Conservation (phyloP, 805 yeast species). For the Cyberlindnera mississippiensis region DNA sequence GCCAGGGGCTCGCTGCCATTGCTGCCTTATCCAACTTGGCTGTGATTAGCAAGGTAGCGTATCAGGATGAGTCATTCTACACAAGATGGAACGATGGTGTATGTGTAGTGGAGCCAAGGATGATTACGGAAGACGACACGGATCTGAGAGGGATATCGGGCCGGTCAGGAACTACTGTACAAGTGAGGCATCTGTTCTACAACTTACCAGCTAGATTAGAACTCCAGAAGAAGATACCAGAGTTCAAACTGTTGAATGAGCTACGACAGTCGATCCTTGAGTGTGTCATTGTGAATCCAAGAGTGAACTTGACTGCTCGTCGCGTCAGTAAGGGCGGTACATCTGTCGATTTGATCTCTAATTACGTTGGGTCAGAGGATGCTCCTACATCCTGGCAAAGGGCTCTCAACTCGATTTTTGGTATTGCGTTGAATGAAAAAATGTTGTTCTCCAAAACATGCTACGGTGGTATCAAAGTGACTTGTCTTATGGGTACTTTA, state of each 20-base stretch:
- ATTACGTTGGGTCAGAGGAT: neutral
- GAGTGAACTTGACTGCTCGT: constrained; percentile 16
- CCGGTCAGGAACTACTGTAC: constrained; percentile 37
- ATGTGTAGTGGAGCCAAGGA: constrained; percentile 13
- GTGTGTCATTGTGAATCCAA: constrained; percentile 28
- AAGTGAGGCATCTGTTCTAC: constrained; percentile 37
- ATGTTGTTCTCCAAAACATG: neutral
- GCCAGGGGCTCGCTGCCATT: constrained; percentile 62
- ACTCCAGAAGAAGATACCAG: constrained; percentile 23
- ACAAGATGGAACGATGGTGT: constrained; percentile 10
- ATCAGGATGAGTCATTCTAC: constrained; percentile 29
- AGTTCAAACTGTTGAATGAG: constrained; percentile 25
- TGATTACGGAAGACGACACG: constrained; percentile 6
- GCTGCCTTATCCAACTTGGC: constrained; percentile 43
- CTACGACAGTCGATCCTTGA: constrained; percentile 31
- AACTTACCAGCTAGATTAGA: constrained; percentile 41
- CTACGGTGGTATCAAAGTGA: constrained; percentile 27
- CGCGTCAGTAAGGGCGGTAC: constrained; percentile 1
- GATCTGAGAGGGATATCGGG: constrained; percentile 11
- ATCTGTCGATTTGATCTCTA: constrained; percentile 1
- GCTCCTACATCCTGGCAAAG: constrained; percentile 2
- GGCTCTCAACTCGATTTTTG: constrained; percentile 31
- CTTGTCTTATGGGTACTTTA: constrained; percentile 37
- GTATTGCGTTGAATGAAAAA: constrained; percentile 15
- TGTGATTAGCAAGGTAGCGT: constrained; percentile 42